Evolutionary conservation across 2,329 filamentous ascomycete species (phyloP), one percentile per base, ranked within the genome.

Genomic region (Colletotrichum eremochloae): DNA sequence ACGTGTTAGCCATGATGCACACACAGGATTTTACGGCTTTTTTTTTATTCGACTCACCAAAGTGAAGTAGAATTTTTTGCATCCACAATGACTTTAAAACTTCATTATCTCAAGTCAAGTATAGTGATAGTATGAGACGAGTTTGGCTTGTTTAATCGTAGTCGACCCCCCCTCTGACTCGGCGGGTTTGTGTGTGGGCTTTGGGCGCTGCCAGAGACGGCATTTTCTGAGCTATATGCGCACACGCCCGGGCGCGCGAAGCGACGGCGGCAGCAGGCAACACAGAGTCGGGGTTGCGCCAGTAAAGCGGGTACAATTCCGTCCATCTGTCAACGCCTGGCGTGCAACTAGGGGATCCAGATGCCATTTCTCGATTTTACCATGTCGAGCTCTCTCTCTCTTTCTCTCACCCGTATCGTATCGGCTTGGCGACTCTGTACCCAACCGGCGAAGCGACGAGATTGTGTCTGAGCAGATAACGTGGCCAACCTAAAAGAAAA

Each of bases 361-460:
- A 58, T 60, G 58, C 69, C 53, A 60, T 68, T 71, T 71, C 65
- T 71, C 64, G 42, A 58, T 62, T 63, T 67, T 12, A 24, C 44
- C 38, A 56, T 40, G 8, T 46, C 18, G 2, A 67, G 24, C 68
- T 68, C 56, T 5, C 46, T 48, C 40, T 44, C 52, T 46, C 18
- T 46, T 20, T 46, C 44, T 57, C 31, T 48, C 57, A 31, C 14
- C 50, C 24, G 24, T 24, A 24, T 24, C 42, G 42, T 44, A 44
- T 20, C 42, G 24, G 50, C 24, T 52, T 52, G 14, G 31, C 2
- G 24, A 52, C 24, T 29, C 6, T 1, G 18, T n/a, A 15, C n/a
- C n/a, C 48, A 15, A 15, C 14, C 48, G 6, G 48, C 48, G 24
- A 31, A 18, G 29, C 50, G 29, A 33, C 50, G 14, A 33, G 3